Evolutionary conservation across 345 rosid genomes (phyloP), one percentile per base, ranked within the genome.

Genomic region (Arabidopsis suecica): DNA sequence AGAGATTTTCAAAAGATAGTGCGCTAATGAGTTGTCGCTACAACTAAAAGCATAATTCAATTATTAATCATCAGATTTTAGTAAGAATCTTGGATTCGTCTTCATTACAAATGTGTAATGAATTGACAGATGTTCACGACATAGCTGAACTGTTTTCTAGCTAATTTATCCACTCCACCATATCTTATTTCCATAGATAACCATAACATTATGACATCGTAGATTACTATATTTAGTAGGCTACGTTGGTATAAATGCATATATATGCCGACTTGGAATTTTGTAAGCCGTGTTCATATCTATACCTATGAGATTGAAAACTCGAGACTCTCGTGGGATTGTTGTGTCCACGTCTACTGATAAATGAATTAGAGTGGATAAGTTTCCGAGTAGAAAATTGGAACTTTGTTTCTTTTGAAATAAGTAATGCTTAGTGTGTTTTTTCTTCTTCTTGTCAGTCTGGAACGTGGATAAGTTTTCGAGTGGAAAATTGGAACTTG

Each of bases 111-210:
- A 55, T 33, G 20, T 11, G 3, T 34, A 6, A 12, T 33, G 45
- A 8, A 51, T 1, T 65, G 57, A 58, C 59, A 63, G 48, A 49
- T 67, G 8, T 25, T 13, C 61, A 68, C 30, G 38, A 75, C 41
- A 41, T 42, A 61, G 79, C 55, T 75, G 69, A 75, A 61, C 69
- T 51, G 74, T 68, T 61, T 61, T 33, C 11, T 68, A 61, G 63
- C 63, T 41, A 61, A 33, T 60, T 28, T 13, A 49, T 28, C 68
- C 49, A 30, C 20, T 28, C 68, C 49, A 30, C 20, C 28, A 23
- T 41, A 55, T 66, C 5, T 30, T 23, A n/a, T 18, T 45, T 7
- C 22, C 48, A 45, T 45, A 45, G 7, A 65, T 56, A 23, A 10
- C 10, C 61, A 74, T 32, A 68, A 50, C 30, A 22, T 33, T 30